These are phyloP conservation scores for Aristolochia californica DNA, from an alignment of 164 flowering plant genomes.

Conservation along the genomic window DNA sequence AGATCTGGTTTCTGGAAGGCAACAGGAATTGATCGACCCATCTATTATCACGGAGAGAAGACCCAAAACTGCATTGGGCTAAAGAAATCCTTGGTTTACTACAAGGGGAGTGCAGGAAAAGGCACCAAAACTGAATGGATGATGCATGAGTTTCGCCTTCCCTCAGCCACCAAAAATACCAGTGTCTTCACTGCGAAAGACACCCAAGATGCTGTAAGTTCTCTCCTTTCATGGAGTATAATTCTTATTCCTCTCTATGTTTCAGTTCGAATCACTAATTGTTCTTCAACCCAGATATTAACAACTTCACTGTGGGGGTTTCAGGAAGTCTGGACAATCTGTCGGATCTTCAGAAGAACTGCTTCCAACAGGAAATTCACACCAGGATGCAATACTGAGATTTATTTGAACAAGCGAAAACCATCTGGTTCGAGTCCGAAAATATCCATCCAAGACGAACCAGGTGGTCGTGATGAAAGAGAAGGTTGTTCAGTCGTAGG, in stretches of 20 bases:
- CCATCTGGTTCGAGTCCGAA: constrained; percentile 5
- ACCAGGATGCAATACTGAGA: constrained; percentile 23
- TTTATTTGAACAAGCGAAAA: constrained; percentile 5
- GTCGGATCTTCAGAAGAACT: constrained; percentile 70
- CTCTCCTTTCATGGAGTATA: too few species aligned
- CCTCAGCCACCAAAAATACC: constrained; percentile 16
- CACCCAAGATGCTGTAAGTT: constrained; percentile 10
- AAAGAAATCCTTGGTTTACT: constrained; percentile 85
- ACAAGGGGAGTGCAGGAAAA: constrained; percentile 86
- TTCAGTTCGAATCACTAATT: too few species aligned
- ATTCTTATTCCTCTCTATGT: too few species aligned
- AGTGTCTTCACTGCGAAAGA: too few species aligned
- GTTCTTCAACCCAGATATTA: too few species aligned
- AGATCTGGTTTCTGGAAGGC: constrained; percentile 98
- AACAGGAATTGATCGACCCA: constrained; percentile 82
- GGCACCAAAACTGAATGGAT: constrained; percentile 98
- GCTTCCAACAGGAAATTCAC: constrained; percentile 30
- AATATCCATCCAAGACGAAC: not conserved
- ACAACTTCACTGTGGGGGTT: not conserved
- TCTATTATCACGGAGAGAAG: constrained; percentile 25
- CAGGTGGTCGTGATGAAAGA: constrained; percentile 3
- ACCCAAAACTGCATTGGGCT: constrained; percentile 48
- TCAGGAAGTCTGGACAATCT: constrained; percentile 95
- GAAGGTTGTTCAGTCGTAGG: not conserved
- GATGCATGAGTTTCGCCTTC: constrained; percentile 99